Evolutionary conservation across 257 asterid species (phyloP).

Genomic region (Solanum medicagineum): DNA sequence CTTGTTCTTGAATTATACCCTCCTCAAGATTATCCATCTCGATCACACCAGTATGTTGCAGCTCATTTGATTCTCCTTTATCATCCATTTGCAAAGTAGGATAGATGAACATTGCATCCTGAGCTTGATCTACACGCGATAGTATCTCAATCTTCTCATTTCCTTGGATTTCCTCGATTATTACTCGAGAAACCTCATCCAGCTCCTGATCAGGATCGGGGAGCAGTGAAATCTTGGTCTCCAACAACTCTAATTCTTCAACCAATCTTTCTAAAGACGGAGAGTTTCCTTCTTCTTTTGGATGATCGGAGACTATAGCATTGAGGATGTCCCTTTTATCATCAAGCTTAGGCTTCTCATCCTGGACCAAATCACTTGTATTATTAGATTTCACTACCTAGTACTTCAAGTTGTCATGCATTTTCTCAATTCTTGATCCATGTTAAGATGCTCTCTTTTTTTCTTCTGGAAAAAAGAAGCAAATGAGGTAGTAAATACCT

Average conservation of each 20-base stretch:
- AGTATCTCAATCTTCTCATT: background rate
- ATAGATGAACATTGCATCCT: background rate
- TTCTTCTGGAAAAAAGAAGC: background rate
- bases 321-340: background rate
- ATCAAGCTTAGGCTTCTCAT: conserved; percentile 10
- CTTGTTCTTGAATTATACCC: background rate
- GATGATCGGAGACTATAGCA: background rate
- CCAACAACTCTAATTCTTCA: background rate
- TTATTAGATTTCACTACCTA: background rate
- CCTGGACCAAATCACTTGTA: conserved; percentile 23
- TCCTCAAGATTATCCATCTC: background rate
- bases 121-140: background rate
- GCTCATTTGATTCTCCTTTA: background rate
- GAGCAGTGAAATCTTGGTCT: background rate
- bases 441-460: background rate
- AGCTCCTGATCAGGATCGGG: background rate
- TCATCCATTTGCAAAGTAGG: background rate
- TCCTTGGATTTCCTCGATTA: background rate
- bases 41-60: background rate
- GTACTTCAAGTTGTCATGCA: background rate
- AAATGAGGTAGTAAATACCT: conserved; percentile 9
- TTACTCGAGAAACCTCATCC: background rate
- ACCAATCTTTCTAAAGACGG: background rate
- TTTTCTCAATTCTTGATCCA: background rate
- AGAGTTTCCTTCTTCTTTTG: background rate